A percentile compares a stretch with the other conserved stretches of the same genome.
phyloP scores from a whole-genome alignment of 192 early-diverging fungal species.

The Gigaspora rosea region DNA sequence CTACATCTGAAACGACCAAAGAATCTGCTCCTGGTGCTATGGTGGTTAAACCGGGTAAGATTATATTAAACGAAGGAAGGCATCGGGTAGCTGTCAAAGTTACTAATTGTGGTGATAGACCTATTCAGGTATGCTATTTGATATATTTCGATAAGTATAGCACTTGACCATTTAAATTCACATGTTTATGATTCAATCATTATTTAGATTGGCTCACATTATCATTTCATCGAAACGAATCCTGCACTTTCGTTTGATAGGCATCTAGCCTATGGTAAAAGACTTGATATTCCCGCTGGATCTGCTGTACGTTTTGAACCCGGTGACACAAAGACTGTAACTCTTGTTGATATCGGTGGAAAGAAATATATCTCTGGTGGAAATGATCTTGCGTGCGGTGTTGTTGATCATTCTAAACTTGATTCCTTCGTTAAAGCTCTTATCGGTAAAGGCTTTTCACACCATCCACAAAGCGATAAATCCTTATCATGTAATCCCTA shows the following conservation, averaged over 20 bases:
- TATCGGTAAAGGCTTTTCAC: conserved; percentile 57
- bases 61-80: conserved; percentile 80
- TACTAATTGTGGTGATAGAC: conserved; percentile 92
- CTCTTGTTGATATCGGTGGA: conserved; percentile 84
- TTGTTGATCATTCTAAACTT: conserved; percentile 54
- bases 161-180: not conserved
- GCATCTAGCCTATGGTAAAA: conserved; percentile 74
- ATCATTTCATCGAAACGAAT: conserved; percentile 95
- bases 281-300: conserved; percentile 92
- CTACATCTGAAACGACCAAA: conserved; percentile 35
- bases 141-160: not conserved
- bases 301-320: conserved; percentile 96
- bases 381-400: conserved; percentile 78
- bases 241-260: conserved; percentile 82
- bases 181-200: not conserved
- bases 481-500: conserved; percentile 54
- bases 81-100: conserved; percentile 69
- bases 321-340: conserved; percentile 84
- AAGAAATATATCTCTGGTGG: conserved; percentile 80
- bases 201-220: conserved; percentile 88
- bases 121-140: conserved; percentile 69
- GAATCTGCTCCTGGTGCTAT: conserved; percentile 69
- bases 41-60: conserved; percentile 62
- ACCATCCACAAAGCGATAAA: conserved; percentile 56
- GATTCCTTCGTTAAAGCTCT: conserved; percentile 58